Percentiles rank a stretch among this genome's conserved stretches.
phyloP scores from a whole-genome alignment of 2,329 filamentous ascomycete genomes.

The Pseudocercospora ulei region DNA sequence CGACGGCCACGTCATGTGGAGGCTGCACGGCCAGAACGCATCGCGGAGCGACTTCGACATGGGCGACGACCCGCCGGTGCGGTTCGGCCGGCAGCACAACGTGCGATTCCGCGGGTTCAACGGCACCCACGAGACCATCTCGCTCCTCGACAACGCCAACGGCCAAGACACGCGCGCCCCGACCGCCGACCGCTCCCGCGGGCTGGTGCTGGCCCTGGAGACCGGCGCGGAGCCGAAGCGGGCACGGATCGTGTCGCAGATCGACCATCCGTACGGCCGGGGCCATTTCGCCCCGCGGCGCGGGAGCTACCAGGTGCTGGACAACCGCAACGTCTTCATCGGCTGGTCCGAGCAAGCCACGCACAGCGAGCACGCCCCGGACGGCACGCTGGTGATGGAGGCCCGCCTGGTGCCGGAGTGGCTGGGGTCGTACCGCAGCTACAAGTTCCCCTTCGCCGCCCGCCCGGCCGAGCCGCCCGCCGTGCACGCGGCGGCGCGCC shows the following conservation, averaged over 20 bases:
- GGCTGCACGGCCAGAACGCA: conserved; percentile 28
- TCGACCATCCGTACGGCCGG: conserved; percentile 16
- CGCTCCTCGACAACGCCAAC: conserved; percentile 46
- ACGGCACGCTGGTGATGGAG: conserved; percentile 44
- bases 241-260: conserved; percentile 11
- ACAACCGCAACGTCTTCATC: conserved; percentile 46
- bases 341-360: conserved; percentile 38
- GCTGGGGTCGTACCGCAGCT: conserved; percentile 43
- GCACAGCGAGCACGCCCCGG: conserved; percentile 35
- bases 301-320: conserved; percentile 35
- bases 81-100: conserved; percentile 40
- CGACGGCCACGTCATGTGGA: conserved; percentile 45
- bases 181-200: conserved; percentile 18
- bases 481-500: conserved; percentile 26
- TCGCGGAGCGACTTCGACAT: conserved; percentile 14
- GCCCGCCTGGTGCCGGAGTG: conserved; percentile 34
- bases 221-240: conserved; percentile 12
- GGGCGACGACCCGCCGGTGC: conserved; percentile 4
- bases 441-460: conserved; percentile 43
- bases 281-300: conserved; percentile 40
- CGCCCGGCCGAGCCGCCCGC: conserved; percentile 28
- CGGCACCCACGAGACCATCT: conserved; percentile 40
- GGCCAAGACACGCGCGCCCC: conserved; percentile 18
- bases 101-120: conserved; percentile 38
- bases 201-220: conserved; percentile 18